phyloP scores from a whole-genome alignment of 2,329 filamentous ascomycete species.

The Ophiostoma angusticollis region DNA sequence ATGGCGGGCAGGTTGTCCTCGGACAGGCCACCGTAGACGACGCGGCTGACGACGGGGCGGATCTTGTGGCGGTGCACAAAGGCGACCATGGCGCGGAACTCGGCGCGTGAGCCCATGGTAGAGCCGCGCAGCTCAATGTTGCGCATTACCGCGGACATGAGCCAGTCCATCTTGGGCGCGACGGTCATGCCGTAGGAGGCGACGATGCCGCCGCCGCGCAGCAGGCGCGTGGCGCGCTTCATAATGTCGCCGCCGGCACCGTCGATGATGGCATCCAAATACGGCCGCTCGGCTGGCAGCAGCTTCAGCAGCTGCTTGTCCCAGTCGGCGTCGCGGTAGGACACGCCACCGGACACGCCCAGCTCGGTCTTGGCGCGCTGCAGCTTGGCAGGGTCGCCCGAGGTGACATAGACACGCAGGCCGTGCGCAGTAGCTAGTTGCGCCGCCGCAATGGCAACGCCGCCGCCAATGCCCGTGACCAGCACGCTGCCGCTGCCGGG shows the following conservation, averaged over 20 bases:
- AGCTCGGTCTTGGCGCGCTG: slow-evolving; percentile 50
- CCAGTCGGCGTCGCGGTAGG: slow-evolving; percentile 68
- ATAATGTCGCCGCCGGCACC: slow-evolving; percentile 81
- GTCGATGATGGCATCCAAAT: slow-evolving; percentile 74
- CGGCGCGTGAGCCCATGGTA: slow-evolving; percentile 82
- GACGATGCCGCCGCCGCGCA: slow-evolving; percentile 77
- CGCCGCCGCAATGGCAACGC: slow-evolving; percentile 72
- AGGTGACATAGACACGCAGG: slow-evolving; percentile 70
- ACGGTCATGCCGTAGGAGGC: slow-evolving; percentile 86
- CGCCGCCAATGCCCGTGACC: slow-evolving; percentile 84
- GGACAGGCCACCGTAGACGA: slow-evolving; percentile 42
- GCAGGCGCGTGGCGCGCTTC: slow-evolving; percentile 49
- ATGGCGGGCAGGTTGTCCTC: slow-evolving; percentile 68
- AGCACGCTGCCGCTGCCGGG: slow-evolving; percentile 56
- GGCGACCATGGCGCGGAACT: slow-evolving; percentile 78
- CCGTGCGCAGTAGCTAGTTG: slow-evolving; percentile 67
- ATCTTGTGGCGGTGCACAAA: slow-evolving; percentile 62
- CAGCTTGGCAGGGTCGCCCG: slow-evolving; percentile 63
- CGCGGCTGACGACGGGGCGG: slow-evolving; percentile 62
- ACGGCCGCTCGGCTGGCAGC: slow-evolving; percentile 53
- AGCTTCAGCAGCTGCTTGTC: slow-evolving; percentile 57
- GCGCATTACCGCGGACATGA: slow-evolving; percentile 70
- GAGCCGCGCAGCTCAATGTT: slow-evolving; percentile 78
- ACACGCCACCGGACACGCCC: slow-evolving; percentile 72
- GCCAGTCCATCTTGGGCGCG: slow-evolving; percentile 71